A percentile compares a stretch with the other conserved stretches of the same genome.
Evolutionary conservation across 306 rosid genomes (phyloP).

Genomic region (Herpetospermum pedunculosum): DNA sequence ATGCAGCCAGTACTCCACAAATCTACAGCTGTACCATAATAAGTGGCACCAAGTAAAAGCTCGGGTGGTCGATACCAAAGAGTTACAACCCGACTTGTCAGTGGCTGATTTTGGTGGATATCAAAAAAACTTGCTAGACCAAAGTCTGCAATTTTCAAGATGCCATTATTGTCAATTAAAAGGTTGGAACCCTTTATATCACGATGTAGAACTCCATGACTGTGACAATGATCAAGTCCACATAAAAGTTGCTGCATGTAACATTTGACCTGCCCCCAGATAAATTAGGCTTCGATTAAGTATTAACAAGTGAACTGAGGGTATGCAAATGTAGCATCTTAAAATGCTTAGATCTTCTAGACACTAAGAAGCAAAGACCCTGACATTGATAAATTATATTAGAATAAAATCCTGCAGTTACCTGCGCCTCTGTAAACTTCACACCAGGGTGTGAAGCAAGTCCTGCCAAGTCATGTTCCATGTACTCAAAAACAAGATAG

Average conservation of each 20-base stretch:
- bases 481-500: conserved; percentile 92
- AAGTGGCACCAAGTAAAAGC: conserved; percentile 91
- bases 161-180: conserved; percentile 71
- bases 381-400: background rate
- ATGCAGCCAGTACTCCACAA: conserved; percentile 94
- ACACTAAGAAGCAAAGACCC: background rate
- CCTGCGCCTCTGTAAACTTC: conserved; percentile 90
- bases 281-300: conserved; percentile 11
- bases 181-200: conserved; percentile 95
- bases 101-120: conserved; percentile 61
- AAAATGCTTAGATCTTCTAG: background rate
- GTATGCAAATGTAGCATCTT: background rate
- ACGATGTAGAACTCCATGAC: conserved; percentile 75
- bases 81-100: conserved; percentile 89
- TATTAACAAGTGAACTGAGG: background rate
- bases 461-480: conserved; percentile 94
- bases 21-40: conserved; percentile 75
- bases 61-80: conserved; percentile 94
- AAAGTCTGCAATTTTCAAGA: conserved; percentile 79
- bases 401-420: conserved; percentile 14
- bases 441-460: conserved; percentile 88
- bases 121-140: conserved; percentile 84
- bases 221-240: conserved; percentile 89
- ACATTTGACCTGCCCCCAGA: conserved; percentile 71
- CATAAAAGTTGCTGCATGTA: conserved; percentile 81